These are phyloP conservation scores for Balamuthia mandrillaris DNA, from an alignment of 208 protist genomes.

Conservation along the genomic window DNA sequence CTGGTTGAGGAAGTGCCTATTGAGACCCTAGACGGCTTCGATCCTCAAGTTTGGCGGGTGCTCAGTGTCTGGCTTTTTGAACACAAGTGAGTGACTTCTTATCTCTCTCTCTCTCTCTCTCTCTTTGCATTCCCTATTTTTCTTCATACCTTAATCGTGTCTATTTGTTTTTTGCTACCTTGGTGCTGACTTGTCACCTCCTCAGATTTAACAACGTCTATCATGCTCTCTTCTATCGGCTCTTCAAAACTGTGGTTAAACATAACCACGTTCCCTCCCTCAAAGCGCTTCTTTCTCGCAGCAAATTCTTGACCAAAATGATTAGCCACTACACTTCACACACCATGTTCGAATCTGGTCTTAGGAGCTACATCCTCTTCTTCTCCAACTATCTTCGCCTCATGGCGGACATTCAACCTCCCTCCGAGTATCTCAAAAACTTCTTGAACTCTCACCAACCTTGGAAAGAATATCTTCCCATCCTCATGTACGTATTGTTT, in stretches of 20 bases:
- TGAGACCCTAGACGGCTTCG: conserved; percentile 1
- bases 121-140: neutral
- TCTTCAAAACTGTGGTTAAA: conserved; percentile 7
- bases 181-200: neutral
- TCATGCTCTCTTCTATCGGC: conserved; percentile 1
- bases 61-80: conserved; percentile 16
- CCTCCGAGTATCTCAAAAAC: neutral
- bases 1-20: neutral
- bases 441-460: neutral
- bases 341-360: neutral
- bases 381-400: conserved; percentile 5
- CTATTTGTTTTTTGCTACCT: neutral
- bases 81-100: neutral
- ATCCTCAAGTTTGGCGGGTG: neutral
- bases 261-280: conserved; percentile 1
- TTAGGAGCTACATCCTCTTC: conserved; percentile 15
- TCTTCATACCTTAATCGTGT: neutral
- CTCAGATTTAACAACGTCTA: conserved; percentile 23
- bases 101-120: neutral
- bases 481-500: neutral
- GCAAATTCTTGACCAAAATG: conserved; percentile 12
- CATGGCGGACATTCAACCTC: neutral
- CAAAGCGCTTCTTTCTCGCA: neutral
- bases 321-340: neutral
- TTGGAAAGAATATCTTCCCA: neutral